Conservation (phyloP, 1,284 basidiomycete genomes). For the Sporisorium sorghi region DNA sequence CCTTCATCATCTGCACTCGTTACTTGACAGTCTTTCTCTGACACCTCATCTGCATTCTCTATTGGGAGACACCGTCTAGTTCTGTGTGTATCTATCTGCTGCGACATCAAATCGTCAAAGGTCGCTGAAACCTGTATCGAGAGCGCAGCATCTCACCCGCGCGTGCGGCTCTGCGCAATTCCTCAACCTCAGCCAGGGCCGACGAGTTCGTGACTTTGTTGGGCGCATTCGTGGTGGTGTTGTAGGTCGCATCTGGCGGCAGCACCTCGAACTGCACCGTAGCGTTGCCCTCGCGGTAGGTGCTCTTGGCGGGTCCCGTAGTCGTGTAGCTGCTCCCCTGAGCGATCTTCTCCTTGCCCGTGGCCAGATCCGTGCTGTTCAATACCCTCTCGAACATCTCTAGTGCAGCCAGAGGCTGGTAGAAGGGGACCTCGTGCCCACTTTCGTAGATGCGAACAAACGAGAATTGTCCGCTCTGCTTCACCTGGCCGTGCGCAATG, state of each 20-base stretch:
- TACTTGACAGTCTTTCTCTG: background rate
- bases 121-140: constrained; percentile 29
- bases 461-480: constrained; percentile 51
- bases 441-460: constrained; percentile 56
- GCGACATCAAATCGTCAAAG: constrained; percentile 17
- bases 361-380: constrained; percentile 45
- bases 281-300: constrained; percentile 40
- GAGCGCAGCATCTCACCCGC: constrained; percentile 30
- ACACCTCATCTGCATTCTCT: background rate
- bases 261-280: constrained; percentile 46
- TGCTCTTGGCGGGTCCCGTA: constrained; percentile 32
- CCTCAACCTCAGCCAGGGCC: background rate
- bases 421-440: constrained; percentile 60
- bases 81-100: background rate
- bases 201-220: constrained; percentile 14
- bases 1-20: background rate
- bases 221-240: constrained; percentile 40
- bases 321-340: constrained; percentile 28
- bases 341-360: constrained; percentile 28
- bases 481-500: constrained; percentile 42
- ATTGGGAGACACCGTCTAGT: background rate
- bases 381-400: constrained; percentile 50
- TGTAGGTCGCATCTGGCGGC: constrained; percentile 36
- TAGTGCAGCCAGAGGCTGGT: constrained; percentile 52
- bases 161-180: constrained; percentile 7